A percentile compares a stretch with the other conserved stretches of the same genome.
Evolutionary conservation across 2,329 filamentous ascomycete genomes (phyloP).

Genomic region (Epichloe bromicola): DNA sequence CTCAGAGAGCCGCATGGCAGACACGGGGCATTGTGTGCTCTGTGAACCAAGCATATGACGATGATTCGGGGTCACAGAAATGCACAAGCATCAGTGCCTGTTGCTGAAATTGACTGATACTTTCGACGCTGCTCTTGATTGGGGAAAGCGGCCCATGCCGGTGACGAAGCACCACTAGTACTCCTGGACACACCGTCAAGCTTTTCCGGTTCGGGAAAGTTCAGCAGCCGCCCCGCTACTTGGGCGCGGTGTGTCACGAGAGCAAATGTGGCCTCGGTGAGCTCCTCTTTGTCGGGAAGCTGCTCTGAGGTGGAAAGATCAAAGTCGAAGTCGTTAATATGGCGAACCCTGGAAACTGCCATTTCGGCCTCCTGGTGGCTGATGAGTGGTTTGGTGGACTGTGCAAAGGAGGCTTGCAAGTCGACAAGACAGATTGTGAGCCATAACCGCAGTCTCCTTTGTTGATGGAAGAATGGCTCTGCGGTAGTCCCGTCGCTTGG

Average conservation of each 20-base stretch:
- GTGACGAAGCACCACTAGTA: background rate
- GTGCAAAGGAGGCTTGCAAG: slow-evolving; percentile 5
- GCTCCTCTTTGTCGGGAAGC: slow-evolving; percentile 4
- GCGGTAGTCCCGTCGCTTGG: background rate
- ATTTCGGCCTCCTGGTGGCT: slow-evolving; percentile 1
- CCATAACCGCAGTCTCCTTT: slow-evolving; percentile 7
- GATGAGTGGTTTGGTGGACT: slow-evolving; percentile 5
- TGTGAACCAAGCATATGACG: slow-evolving; percentile 8
- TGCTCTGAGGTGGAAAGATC: background rate
- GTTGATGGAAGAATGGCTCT: slow-evolving; percentile 7
- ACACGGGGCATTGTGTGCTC: slow-evolving; percentile 7
- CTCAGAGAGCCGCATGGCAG: slow-evolving; percentile 2
- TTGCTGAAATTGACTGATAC: slow-evolving; percentile 4
- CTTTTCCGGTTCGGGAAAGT: background rate
- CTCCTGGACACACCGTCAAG: background rate
- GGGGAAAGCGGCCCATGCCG: background rate
- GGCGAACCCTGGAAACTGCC: background rate
- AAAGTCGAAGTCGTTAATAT: slow-evolving; percentile 8
- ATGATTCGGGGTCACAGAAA: slow-evolving; percentile 8
- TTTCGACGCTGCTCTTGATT: background rate
- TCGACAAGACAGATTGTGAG: slow-evolving; percentile 7
- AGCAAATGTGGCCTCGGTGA: slow-evolving; percentile 8
- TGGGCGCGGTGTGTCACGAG: slow-evolving; percentile 5
- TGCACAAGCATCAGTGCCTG: slow-evolving; percentile 2
- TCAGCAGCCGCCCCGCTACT: slow-evolving; percentile 2